Evolutionary conservation across 1,284 basidiomycete genomes (phyloP), one percentile per base, ranked within the genome.

Genomic region (Leccinum subatratum): DNA sequence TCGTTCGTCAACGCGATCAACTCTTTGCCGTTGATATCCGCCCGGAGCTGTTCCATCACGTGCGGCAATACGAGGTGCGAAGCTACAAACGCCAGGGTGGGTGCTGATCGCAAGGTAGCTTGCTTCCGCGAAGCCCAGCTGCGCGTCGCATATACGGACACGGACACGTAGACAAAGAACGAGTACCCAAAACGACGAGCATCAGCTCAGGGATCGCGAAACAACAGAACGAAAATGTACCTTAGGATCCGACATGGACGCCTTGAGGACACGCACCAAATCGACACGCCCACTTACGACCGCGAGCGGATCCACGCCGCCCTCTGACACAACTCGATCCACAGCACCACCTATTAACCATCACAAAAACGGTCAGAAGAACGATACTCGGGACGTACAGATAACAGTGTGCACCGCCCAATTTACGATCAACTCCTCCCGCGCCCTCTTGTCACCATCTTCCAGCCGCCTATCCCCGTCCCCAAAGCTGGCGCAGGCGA

Each of bases 321-420:
- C 65, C 82, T 83, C 71, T 93, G 90, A 64, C 90, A 91, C 5
- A 94, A 71, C 63, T 94, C 92, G 68, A 96, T 91, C 94, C 95
- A 98, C 1, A 88, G 83, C 66, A 20, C 80, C 82, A 68, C 82
- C 87, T 88, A 62, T 28, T 12, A 11, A 37, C 11, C 45, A 42
- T 28, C 11, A 3, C 18, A 5, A 20, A 12, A 16, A 25, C 16
- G 2, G 3, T n/a, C 20, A 45, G 16, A 22, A 28, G 4, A 59
- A 62, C 34, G 69, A 71, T 20, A 14, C 2, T 8, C 11, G 5
- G 16, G 51, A 79, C 83, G 63, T 72, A 88, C 91, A 86, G 58
- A 92, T 81, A 14, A 83, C 78, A 6, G 85, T 83, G 77, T 96
- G 93, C 11, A 94, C 81, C 14, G 94, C 69, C 62, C 87, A 80